A percentile compares a stretch with the other conserved stretches of the same genome.
Evolutionary conservation across 352 stramenopile genomes (phyloP).

Genomic region (Pythium vanterpoolii): DNA sequence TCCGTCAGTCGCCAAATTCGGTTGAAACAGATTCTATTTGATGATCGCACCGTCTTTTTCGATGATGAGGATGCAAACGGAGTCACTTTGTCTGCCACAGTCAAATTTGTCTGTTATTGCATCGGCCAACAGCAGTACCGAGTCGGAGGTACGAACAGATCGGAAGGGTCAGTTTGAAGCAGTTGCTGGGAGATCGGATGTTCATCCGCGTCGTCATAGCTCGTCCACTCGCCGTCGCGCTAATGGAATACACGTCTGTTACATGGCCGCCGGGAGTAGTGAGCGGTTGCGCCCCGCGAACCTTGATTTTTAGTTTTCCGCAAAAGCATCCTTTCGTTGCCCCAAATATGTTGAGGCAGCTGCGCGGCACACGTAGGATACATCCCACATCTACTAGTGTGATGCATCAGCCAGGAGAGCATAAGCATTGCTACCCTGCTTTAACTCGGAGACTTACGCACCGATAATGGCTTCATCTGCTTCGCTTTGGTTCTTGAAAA

Average conservation of each 20-base stretch:
- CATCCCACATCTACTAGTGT: constrained; percentile 51
- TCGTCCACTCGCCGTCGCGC: constrained; percentile 51
- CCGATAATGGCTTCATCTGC: constrained; percentile 83
- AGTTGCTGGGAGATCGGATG: constrained; percentile 74
- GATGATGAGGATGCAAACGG: constrained; percentile 90
- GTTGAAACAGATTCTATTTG: not conserved
- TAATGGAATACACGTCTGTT: constrained; percentile 13
- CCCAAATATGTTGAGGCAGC: constrained; percentile 78
- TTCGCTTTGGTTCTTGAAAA: constrained; percentile 78
- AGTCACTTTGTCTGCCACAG: constrained; percentile 50
- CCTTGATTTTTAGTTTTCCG: constrained; percentile 49
- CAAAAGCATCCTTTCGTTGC: constrained; percentile 79
- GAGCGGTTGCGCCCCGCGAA: constrained; percentile 10
- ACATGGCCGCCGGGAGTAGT: not conserved
- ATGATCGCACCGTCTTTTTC: constrained; percentile 90
- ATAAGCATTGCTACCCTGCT: not conserved
- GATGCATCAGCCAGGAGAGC: not conserved
- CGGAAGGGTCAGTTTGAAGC: constrained; percentile 42
- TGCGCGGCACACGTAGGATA: constrained; percentile 64
- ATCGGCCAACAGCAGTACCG: not conserved
- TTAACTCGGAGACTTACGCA: constrained; percentile 12
- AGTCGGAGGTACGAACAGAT: constrained; percentile 39
- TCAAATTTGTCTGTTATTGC: not conserved
- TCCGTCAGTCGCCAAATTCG: not conserved
- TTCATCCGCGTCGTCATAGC: constrained; percentile 55